phyloP scores from a whole-genome alignment of 31 red algal genomes.

The Porphyra umbilicalis region DNA sequence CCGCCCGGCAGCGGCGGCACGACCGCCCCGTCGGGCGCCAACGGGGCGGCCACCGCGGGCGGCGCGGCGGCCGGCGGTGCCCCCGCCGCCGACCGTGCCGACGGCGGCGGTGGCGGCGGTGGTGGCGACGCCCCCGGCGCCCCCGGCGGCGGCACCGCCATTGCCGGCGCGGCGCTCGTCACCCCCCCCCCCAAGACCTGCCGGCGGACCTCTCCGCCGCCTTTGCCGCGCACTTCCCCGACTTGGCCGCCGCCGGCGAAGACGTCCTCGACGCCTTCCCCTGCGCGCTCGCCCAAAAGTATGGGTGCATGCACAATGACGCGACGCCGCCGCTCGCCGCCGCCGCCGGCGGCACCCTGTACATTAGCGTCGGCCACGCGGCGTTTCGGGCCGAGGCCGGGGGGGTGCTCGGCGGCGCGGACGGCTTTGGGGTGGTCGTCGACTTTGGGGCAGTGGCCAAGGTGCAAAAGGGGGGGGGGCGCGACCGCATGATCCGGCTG shows the following conservation, averaged over 20 bases:
- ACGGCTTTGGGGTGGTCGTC: background rate
- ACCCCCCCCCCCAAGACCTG: background rate
- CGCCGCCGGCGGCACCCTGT: constrained; percentile 29
- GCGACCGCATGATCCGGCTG: background rate
- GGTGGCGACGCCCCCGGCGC: background rate
- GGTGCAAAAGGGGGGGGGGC: background rate
- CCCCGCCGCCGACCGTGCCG: background rate
- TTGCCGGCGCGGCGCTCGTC: background rate
- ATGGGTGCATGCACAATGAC: constrained; percentile 61
- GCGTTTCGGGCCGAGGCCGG: background rate
- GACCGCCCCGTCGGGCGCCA: background rate
- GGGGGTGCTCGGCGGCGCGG: background rate
- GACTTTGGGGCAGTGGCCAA: background rate
- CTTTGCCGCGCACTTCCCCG: constrained; percentile 37
- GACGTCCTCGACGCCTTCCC: constrained; percentile 61
- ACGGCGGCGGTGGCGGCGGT: background rate
- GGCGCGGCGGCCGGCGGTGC: background rate
- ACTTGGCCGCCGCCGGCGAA: constrained; percentile 18
- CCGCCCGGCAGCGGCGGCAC: background rate
- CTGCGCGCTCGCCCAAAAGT: constrained; percentile 62
- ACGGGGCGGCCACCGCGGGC: background rate
- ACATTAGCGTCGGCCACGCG: background rate
- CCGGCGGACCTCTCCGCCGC: constrained; percentile 1
- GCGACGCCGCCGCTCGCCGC: constrained; percentile 50
- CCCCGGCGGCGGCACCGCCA: background rate